Base-by-base conservation (phyloP, 768 basidiomycete species). In the Mycena vitilis region DNA sequence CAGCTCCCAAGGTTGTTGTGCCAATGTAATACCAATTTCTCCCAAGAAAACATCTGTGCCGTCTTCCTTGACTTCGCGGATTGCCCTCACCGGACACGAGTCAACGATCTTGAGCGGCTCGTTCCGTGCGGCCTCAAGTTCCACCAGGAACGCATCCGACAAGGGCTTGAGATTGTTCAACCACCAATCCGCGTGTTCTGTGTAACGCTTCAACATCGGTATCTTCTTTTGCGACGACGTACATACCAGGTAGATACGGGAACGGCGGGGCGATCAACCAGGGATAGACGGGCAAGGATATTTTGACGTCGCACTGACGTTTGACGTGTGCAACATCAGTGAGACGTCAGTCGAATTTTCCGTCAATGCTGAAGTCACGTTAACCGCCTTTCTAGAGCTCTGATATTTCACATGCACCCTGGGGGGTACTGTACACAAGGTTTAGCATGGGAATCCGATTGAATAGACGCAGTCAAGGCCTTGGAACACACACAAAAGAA, bases 21-120 rank as follows among this genome's bases (percentile, higher is more conserved):
- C 16, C 76, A 74, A 62, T 5, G 66, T 51, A 34, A 88, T 64
- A 11, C 71, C 73, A 56, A 86, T 78, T 61, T 86, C 75, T 59
- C 91, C 91, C 42, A 92, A 70, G 70, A 84, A 85, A 2, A 84
- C 40, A 3, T 91, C 89, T 16, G 79, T 82, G 2, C 90, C 90
- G 65, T 90, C 85, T 37, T 84, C 83, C 58, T 81, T 75, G 18
- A 90, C 78, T 72, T 91, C 88, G 48, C 91, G 80, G 23, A 91
- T 75, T 60, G 75, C 75, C 52, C 82, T 77, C 44, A 91, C 82
- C 0, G 90, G 90, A 65, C 84, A 86, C 0, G 71, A 74, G 1
- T 77, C 82, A 3, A 89, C 81, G 25, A 82, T 48, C 38, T 78
- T 79, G 22, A 77, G 77, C 7, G 68, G 30, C 6, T 63, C 62